Evolutionary conservation across 1,284 basidiomycete species (phyloP), one percentile per base, ranked within the genome.

Genomic region (Leccinum variabile): DNA sequence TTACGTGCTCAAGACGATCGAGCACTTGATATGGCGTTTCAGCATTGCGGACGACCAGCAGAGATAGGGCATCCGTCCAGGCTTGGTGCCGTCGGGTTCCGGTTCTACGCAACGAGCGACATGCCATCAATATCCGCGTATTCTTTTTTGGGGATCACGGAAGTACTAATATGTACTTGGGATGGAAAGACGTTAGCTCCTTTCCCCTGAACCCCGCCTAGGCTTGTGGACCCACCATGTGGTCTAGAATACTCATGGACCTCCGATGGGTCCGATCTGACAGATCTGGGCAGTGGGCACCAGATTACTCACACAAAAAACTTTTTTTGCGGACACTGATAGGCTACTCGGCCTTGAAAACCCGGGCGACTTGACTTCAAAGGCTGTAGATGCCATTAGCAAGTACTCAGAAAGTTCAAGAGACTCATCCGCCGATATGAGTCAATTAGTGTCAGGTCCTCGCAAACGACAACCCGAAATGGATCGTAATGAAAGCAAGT

Each of bases 1-100:
- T 30, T 10, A 6, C n/a, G 64, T 66, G 14, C 9, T 68, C 53
- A 44, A 68, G 1, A 58, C 46, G 67, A 53, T 68, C 13, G 61
- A 69, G 54, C 22, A 22, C 18, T 9, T 58, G 54, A 60, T 67
- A 50, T 66, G 67, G 66, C 64, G 46, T 55, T 13, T 56, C 22
- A 67, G 67, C 30, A 35, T 66, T 30, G 10, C 33, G 9, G 64
- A 68, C 30, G 37, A 56, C 1, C 49, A 68, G 39, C 30, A 5
- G 41, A n/a, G 4, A 8, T 28, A 14, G 7, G 1, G 50, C 25
- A 14, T 52, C 2, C 13, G 5, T 6, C 52, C 1, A 8, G n/a
- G 7, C 3, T 18, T 18, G 10, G 7, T 50, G 1, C 1, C 49
- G 7, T 32, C 22, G 5, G 5, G 16, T 35, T 37, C 63, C 10